These are phyloP conservation scores for Calonectria pteridis DNA, from an alignment of 2,329 filamentous ascomycete genomes.

Conservation along the genomic window DNA sequence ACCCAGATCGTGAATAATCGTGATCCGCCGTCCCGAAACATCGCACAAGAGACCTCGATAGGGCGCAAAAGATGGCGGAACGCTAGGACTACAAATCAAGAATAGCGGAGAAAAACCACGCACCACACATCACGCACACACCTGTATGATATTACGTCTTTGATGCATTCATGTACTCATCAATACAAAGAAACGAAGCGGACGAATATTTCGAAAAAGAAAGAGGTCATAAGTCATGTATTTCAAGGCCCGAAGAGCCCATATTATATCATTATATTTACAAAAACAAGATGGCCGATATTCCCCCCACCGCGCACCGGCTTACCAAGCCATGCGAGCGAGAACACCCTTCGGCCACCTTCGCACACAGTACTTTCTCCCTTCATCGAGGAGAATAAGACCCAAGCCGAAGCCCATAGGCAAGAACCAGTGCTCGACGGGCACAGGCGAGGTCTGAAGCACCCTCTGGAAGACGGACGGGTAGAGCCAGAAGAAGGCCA, in stretches of 20 bases:
- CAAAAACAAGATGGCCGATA: slow-evolving; percentile 4
- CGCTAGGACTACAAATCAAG: not conserved
- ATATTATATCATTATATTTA: not conserved
- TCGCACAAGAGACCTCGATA: not conserved
- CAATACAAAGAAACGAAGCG: not conserved
- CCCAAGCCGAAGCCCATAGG: slow-evolving; percentile 75
- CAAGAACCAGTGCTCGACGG: slow-evolving; percentile 81
- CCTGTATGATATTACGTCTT: not conserved
- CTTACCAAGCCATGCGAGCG: slow-evolving; percentile 29
- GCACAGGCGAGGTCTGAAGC: slow-evolving; percentile 72
- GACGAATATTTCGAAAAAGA: not conserved
- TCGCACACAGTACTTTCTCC: slow-evolving; percentile 31
- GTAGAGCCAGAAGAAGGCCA: slow-evolving; percentile 79
- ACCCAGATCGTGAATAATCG: not conserved
- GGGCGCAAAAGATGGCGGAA: not conserved
- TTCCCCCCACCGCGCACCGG: not conserved
- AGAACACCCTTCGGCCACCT: slow-evolving; percentile 26
- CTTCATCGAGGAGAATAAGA: slow-evolving; percentile 28
- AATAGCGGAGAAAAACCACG: not conserved
- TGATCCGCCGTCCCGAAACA: not conserved
- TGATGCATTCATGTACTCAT: slow-evolving; percentile 24
- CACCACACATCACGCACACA: not conserved
- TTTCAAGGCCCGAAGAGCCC: slow-evolving; percentile 13
- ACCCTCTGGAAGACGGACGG: slow-evolving; percentile 73
- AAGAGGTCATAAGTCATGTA: slow-evolving; percentile 16